These are phyloP conservation scores for Tylopilus sp. DNA, from an alignment of 768 basidiomycete species.

Conservation along the genomic window DNA sequence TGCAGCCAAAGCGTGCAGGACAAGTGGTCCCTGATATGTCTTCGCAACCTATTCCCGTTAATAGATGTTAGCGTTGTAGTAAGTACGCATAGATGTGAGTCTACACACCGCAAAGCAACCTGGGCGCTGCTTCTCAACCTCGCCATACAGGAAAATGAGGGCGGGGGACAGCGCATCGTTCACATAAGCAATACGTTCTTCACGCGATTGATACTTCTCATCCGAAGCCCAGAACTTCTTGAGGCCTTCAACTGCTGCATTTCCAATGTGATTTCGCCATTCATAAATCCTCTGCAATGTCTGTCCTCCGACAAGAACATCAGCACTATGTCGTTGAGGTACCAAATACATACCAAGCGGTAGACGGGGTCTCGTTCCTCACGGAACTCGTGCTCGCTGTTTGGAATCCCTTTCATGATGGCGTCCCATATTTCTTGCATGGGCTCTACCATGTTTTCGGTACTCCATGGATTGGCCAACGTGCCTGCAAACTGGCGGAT, in stretches of 20 bases:
- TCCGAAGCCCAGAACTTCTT: not conserved
- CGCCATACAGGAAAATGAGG: not conserved
- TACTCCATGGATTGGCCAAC: not conserved
- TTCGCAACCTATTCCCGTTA: not conserved
- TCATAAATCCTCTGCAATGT: not conserved
- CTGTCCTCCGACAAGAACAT: not conserved
- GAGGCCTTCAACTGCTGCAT: not conserved
- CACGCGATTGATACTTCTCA: not conserved
- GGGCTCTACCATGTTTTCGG: not conserved
- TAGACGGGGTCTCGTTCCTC: not conserved
- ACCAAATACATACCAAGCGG: not conserved
- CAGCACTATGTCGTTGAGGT: not conserved
- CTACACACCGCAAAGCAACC: not conserved
- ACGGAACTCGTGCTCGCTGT: not conserved
- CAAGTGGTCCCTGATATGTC: not conserved
- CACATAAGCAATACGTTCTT: not conserved
- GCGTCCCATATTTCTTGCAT: not conserved
- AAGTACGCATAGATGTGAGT: not conserved
- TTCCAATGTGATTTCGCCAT: not conserved
- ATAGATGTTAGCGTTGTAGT: too few species aligned
- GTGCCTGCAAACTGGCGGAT: not conserved
- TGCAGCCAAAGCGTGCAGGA: not conserved
- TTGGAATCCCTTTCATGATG: not conserved
- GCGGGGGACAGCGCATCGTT: not conserved
- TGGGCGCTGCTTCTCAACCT: not conserved